A percentile compares a stretch with the other conserved stretches of the same genome.
These are phyloP conservation scores for Hyphopichia wangnamkhiaoensis DNA, from an alignment of 1,139 yeast genomes.

Conservation along the genomic window DNA sequence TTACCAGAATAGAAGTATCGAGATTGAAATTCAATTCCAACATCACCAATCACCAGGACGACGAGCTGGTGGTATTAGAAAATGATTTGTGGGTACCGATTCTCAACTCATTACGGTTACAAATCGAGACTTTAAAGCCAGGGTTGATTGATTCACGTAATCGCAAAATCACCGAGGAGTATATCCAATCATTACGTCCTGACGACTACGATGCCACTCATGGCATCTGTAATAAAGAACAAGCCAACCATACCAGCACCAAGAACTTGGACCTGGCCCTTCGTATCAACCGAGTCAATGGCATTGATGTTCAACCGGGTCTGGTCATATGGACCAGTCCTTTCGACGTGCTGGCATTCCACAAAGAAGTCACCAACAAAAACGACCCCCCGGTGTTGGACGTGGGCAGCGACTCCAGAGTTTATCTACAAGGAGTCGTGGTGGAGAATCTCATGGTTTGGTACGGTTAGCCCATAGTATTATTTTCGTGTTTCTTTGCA, in stretches of 20 bases:
- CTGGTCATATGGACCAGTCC: conserved; percentile 34
- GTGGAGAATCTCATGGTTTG: conserved; percentile 39
- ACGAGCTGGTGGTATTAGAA: conserved; percentile 11
- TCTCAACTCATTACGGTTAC: conserved; percentile 34
- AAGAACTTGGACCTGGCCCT: conserved; percentile 21
- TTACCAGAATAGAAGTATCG: conserved; percentile 25
- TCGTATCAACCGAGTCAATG: conserved; percentile 37
- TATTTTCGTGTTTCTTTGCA: background rate
- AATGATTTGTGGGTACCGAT: conserved; percentile 38
- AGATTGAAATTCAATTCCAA: conserved; percentile 17
- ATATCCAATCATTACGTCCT: conserved; percentile 17
- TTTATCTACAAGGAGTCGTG: conserved; percentile 32
- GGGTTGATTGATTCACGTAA: conserved; percentile 35
- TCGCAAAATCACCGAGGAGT: conserved; percentile 23
- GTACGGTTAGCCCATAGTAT: conserved; percentile 10
- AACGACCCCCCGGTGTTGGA: conserved; percentile 15
- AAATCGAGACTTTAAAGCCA: conserved; percentile 35
- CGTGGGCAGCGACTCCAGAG: conserved; percentile 27
- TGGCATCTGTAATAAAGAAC: conserved; percentile 13
- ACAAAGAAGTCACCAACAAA: conserved; percentile 7
- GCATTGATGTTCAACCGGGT: conserved; percentile 26
- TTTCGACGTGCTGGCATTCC: conserved; percentile 9
- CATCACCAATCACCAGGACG: conserved; percentile 10
- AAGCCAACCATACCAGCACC: conserved; percentile 13
- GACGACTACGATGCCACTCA: conserved; percentile 11